Evolutionary conservation across 2,329 filamentous ascomycete genomes (phyloP).

Genomic region (Pseudocercospora pini-densiflorae): DNA sequence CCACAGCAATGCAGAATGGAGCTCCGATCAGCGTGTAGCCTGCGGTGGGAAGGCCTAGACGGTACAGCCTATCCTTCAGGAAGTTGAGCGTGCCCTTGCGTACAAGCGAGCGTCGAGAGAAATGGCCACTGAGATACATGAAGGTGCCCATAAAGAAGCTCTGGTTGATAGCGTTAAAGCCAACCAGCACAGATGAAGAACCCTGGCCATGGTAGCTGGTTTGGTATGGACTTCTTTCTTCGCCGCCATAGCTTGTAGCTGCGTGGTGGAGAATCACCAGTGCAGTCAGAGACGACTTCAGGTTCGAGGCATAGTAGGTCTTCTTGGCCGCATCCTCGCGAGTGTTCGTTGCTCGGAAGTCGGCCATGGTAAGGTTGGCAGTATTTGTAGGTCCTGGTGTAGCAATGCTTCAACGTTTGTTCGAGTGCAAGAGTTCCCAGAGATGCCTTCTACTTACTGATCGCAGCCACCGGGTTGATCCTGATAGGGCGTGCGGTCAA

Average conservation of each 20-base stretch:
- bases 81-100: too few species aligned
- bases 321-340: not conserved
- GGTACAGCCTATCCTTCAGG: too few species aligned
- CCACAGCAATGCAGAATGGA: too few species aligned
- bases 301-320: conserved; percentile 8
- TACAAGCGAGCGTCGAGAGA: too few species aligned
- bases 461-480: not conserved
- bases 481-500: conserved; percentile 4
- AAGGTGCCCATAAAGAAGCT: conserved; percentile 9
- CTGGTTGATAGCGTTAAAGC: conserved; percentile 14
- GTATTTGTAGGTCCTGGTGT: not conserved
- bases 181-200: conserved; percentile 8
- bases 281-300: conserved; percentile 8
- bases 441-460: not conserved
- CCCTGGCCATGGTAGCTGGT: conserved; percentile 4
- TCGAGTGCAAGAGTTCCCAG: not conserved
- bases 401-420: not conserved
- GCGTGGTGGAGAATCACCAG: conserved; percentile 15
- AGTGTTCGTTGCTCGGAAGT: not conserved
- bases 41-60: too few species aligned
- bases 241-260: conserved; percentile 11
- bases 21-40: too few species aligned
- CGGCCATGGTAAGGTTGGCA: not conserved
- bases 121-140: too few species aligned
- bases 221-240: conserved; percentile 7